Base-by-base conservation (phyloP, 2,329 filamentous ascomycete genomes). In the Ustilaginoidea virens region DNA sequence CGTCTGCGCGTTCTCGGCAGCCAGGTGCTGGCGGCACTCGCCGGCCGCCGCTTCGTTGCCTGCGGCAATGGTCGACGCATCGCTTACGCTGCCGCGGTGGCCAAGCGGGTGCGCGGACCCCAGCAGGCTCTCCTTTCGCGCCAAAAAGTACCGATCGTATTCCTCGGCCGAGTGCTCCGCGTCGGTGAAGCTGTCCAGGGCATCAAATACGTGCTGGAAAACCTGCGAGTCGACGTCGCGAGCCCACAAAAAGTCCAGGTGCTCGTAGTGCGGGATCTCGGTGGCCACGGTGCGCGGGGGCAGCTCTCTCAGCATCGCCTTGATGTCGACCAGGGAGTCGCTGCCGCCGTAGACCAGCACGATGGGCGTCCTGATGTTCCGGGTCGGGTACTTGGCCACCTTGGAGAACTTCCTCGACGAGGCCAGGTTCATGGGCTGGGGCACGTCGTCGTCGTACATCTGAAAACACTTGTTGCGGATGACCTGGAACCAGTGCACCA, bases 401-500 rank as follows among this genome's bases (percentile, higher is more conserved):
- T 94, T 94, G 51, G 92, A 93, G 56, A 92, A 93, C 43, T 87
- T 85, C 45, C 70, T 75, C 30, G 69, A 69, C 4, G 74, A 74
- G 14, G 69, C 70, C 21, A 86, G 60, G 30, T 74, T 72, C 34
- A 92, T 61, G 0, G 78, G 78, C 17, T 77, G 76, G 33, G 85
- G 80, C 1, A 90, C 69, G 43, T 96, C 87, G 48, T 98, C 90
- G 48, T 98, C 90, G 52, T 86, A 96, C 81, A 98, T 94, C 53
- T 98, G 90, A 52, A 98, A 96, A 16, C 74, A 85, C 44, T 83
- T 81, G 45, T 87, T 94, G 39, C 90, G 78, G 44, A 98, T 98
- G 48, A 98, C 94, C 49, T 98, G 90, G 51, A 98, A 98, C 90
- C 90, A 98, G 49, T 98, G 90, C 0, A 98, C 90, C 7, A 98